Evolutionary conservation across 148 eudicot species (phyloP), one percentile per base, ranked within the genome.

Genomic region (Heliosperma pusillum): DNA sequence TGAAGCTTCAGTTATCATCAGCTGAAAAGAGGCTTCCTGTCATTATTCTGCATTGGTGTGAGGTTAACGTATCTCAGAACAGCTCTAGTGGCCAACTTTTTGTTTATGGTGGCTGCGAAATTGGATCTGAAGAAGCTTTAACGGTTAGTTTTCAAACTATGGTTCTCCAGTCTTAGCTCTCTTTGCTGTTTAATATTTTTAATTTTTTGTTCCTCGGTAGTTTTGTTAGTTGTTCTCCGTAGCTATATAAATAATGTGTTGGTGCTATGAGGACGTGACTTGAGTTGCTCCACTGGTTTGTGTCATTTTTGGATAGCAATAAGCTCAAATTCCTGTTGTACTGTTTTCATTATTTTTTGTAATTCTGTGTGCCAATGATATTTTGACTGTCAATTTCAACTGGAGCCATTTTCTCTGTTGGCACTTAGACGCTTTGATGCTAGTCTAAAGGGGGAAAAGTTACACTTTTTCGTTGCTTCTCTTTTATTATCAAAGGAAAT

Each of bases 21-120:
- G 79, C 87, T 40, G 86, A 81, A 60, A 90, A 82, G 81, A 88
- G 90, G 80, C 86, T 90, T 45, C 95, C 95, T 80, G 86, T 90
- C 59, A 85, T 90, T 81, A 80, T 81, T 77, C 55, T 90, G 53
- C 88, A 83, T 60, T 90, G 95, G 91, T 79, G 81, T 67, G 84
- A 80, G 67, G 83, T 75, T 79, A 88, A 75, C 68, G 74, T 73
- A 77, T 81, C 90, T 66, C 79, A 80, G 59, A 83, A 66, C 74
- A 84, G 75, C 80, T 62, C 71, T 68, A 86, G 86, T 76, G 90
- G 95, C 60, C 87, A 86, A 79, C 89, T 90, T 76, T 85, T 88
- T 60, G 81, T 90, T 58, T 90, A 90, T 83, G 95, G 95, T 56
- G 95, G 95, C 73, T 84, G 85, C 85, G 95, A 88, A 80, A 84